These are phyloP conservation scores for Coccomyxa subellipsoidea DNA, from an alignment of 163 green algal species.

Conservation along the genomic window DNA sequence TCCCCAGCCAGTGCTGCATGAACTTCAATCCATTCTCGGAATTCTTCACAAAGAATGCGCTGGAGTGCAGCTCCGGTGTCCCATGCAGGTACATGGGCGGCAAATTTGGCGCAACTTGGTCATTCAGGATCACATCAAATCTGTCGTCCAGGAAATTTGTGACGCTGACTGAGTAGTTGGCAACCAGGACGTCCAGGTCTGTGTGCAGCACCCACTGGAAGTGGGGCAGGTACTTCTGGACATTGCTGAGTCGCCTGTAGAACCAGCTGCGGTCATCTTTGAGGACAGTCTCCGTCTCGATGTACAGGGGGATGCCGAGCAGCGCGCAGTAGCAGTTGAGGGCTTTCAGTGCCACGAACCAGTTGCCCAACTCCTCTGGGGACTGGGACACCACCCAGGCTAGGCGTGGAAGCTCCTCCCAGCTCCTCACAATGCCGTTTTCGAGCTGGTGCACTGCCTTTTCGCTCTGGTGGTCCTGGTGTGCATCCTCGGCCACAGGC, in stretches of 20 bases:
- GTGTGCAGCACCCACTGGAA: conserved; percentile 8
- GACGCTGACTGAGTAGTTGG: neutral
- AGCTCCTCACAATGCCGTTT: no score
- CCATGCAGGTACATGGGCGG: neutral
- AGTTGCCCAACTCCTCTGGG: neutral
- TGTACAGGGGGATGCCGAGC: neutral
- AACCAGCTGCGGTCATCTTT: neutral
- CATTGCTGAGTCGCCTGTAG: neutral
- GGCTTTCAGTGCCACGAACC: neutral
- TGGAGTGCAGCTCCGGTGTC: neutral
- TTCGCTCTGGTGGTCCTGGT: no score
- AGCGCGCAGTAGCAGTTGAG: neutral
- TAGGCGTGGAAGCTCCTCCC: neutral
- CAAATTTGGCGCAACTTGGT: neutral
- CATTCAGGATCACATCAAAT: neutral
- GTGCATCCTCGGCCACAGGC: no score
- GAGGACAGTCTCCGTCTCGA: neutral
- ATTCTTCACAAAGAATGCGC: neutral
- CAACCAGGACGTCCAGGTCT: neutral
- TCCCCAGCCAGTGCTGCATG: neutral
- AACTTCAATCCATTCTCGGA: neutral
- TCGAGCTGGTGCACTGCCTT: no score
- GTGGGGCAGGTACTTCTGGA: neutral
- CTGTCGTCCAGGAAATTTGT: neutral
- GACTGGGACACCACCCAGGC: neutral